Evolutionary conservation across 2,329 filamentous ascomycete species (phyloP).

Genomic region (Karstenula rhodostoma): DNA sequence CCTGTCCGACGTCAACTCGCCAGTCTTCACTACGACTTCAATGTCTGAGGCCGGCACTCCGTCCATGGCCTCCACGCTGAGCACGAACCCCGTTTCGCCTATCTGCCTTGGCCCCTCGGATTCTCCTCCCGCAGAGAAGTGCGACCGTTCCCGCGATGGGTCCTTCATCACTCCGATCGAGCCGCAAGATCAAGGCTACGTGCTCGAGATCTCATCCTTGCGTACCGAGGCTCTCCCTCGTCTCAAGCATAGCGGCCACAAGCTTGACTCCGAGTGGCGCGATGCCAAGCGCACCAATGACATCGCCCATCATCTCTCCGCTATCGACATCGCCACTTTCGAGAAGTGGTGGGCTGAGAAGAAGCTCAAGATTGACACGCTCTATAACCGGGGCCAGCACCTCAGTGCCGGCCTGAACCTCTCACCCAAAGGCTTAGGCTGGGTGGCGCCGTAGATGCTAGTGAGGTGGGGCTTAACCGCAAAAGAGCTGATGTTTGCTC

Average conservation of each 20-base stretch:
- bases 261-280: conserved; percentile 46
- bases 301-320: conserved; percentile 16
- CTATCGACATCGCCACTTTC: conserved; percentile 42
- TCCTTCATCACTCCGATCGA: conserved; percentile 47
- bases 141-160: conserved; percentile 32
- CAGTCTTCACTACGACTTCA: conserved; percentile 33
- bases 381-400: conserved; percentile 42
- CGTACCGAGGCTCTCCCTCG: conserved; percentile 52
- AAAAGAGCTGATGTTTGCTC: conserved; percentile 15
- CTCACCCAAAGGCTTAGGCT: conserved; percentile 42
- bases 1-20: conserved; percentile 35
- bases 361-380: conserved; percentile 41
- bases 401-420: conserved; percentile 36
- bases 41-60: conserved; percentile 34
- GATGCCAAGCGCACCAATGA: conserved; percentile 36
- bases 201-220: conserved; percentile 49
- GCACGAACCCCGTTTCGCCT: conserved; percentile 37
- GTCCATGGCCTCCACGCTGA: conserved; percentile 31
- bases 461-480: conserved; percentile 26
- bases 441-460: conserved; percentile 46
- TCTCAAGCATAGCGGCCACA: conserved; percentile 51
- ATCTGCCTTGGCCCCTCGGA: conserved; percentile 38
- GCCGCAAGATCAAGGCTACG: conserved; percentile 44
- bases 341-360: conserved; percentile 51
- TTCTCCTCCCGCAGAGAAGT: conserved; percentile 21